These are phyloP conservation scores for Parastagonospora avenae DNA, from an alignment of 2,329 filamentous ascomycete genomes.

Conservation along the genomic window DNA sequence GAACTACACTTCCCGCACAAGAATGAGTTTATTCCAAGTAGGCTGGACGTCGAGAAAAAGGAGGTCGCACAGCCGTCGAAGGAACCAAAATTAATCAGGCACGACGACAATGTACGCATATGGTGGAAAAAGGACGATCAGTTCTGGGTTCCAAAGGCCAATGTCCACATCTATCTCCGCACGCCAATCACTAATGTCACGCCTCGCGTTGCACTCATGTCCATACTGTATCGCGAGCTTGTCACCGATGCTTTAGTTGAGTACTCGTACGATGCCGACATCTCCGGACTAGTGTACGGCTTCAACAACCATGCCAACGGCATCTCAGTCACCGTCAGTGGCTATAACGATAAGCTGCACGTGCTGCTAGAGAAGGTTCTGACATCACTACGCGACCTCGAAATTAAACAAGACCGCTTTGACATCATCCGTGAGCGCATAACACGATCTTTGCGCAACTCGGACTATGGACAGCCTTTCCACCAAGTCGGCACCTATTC, in stretches of 20 bases:
- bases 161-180: slow-evolving; percentile 78
- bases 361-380: slow-evolving; percentile 91
- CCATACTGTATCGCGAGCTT: slow-evolving; percentile 80
- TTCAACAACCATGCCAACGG: slow-evolving; percentile 75
- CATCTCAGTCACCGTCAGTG: slow-evolving; percentile 77
- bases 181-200: slow-evolving; percentile 81
- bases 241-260: slow-evolving; percentile 88
- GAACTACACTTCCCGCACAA: slow-evolving; percentile 85
- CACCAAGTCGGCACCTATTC: slow-evolving; percentile 85
- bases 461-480: slow-evolving; percentile 86
- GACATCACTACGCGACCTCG: slow-evolving; percentile 79
- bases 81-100: slow-evolving; percentile 80
- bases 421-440: slow-evolving; percentile 88
- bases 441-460: slow-evolving; percentile 78
- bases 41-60: slow-evolving; percentile 93
- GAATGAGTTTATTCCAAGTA: slow-evolving; percentile 94
- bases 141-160: slow-evolving; percentile 97
- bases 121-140: slow-evolving; percentile 99
- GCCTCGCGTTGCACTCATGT: slow-evolving; percentile 77
- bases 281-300: slow-evolving; percentile 85
- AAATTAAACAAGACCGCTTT: slow-evolving; percentile 86
- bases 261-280: slow-evolving; percentile 94
- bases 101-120: slow-evolving; percentile 77
- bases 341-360: slow-evolving; percentile 95
- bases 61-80: slow-evolving; percentile 77